These are phyloP conservation scores for Penicillium cataractarum DNA, from an alignment of 495 filamentous ascomycete genomes.

Conservation along the genomic window DNA sequence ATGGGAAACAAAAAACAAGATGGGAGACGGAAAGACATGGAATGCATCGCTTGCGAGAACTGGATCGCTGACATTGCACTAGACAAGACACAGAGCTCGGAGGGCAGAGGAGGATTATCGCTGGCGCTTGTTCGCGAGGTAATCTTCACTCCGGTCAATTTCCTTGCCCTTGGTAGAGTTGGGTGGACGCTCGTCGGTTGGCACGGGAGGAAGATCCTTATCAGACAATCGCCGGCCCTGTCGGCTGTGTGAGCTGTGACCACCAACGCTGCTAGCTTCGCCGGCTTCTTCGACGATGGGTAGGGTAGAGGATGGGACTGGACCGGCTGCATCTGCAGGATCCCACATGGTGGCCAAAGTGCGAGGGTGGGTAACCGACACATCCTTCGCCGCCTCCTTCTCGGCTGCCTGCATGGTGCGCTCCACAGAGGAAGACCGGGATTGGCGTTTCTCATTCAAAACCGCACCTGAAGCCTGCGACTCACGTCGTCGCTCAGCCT, in stretches of 20 bases:
- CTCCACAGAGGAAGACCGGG: constrained; percentile 47
- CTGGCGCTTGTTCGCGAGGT: neutral
- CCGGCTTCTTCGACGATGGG: constrained; percentile 92
- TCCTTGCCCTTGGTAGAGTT: constrained; percentile 35
- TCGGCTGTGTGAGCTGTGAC: constrained; percentile 47
- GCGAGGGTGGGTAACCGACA: constrained; percentile 56
- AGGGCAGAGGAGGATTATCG: constrained; percentile 2
- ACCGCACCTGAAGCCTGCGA: constrained; percentile 33
- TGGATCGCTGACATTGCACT: neutral
- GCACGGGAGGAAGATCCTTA: constrained; percentile 60
- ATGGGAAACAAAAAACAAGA: constrained; percentile 30
- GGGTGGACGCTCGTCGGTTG: constrained; percentile 27
- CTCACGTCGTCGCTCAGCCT: constrained; percentile 67
- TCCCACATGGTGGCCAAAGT: constrained; percentile 56
- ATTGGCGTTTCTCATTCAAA: constrained; percentile 36
- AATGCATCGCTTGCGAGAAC: neutral
- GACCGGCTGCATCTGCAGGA: constrained; percentile 55
- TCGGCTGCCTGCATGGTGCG: constrained; percentile 53
- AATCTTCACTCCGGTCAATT: constrained; percentile 22
- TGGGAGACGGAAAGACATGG: constrained; percentile 14
- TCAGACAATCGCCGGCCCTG: constrained; percentile 40
- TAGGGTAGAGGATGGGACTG: constrained; percentile 67
- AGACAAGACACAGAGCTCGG: neutral
- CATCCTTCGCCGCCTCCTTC: constrained; percentile 58
- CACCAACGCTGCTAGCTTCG: constrained; percentile 74